Evolutionary conservation across 2,329 filamentous ascomycete genomes (phyloP), one percentile per base, ranked within the genome.

Genomic region (Fusarium penzigii): DNA sequence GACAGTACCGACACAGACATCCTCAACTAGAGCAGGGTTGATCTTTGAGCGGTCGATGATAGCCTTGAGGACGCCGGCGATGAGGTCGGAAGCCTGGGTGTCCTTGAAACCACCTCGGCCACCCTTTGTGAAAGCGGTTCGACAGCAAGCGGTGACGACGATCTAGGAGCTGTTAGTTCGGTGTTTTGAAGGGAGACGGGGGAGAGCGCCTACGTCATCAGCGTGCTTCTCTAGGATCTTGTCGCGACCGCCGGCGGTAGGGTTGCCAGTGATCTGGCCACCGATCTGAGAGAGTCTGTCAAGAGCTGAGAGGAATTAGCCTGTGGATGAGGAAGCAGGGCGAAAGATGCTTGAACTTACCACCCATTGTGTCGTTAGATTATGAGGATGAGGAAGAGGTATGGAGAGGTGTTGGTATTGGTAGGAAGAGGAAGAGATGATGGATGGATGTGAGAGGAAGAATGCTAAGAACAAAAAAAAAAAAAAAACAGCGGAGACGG

Each of bases 91-190:
- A 7, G 89, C 90, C 49, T 85, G 81, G 9, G 94, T 97, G 75
- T 97, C 94, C 79, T 97, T 97, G 82, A 99, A 94, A 45, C 86
- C 88, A 63, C 94, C 94, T 76, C 92, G 92, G 67, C 92, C 92
- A 63, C 92, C 93, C 75, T 91, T 95, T 61, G 92, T 96, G 74
- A 97, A 86, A 66, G 94, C 85, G 14, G 91, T 96, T 66, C 94
- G 91, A 68, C 97, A 89, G 63, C 89, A 90, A 62, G 89, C 90
- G 57, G 94, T 97, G 57, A 99, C 86, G 67, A 99, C 94, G 61
- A 97, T 85, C 83, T 86, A 4, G 13, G 6, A 16, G 14, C 39
- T 52, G 46, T 65, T 72, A 56, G 72, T 67, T 13, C 42, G 16
- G 17, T 10, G 12, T 39, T n/a, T 34, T 43, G 39, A 38, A 44